Conservation (phyloP, 306 rosid species). For the Malus domestica region ASM211411v1 NC_041791.1:35647001-35647500, state of each 20-base stretch:
- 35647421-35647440: conserved; percentile 79
- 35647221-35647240: conserved; percentile 97
- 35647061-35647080: conserved; percentile 85
- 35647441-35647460: conserved; percentile 93
- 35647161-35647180: conserved; percentile 95
- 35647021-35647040: conserved; percentile 87
- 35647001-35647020: conserved; percentile 98
- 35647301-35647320: conserved; percentile 81
- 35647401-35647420: conserved; percentile 81
- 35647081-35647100: conserved; percentile 72
- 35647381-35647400: conserved; percentile 85
- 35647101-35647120: conserved; percentile 95
- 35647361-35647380: conserved; percentile 86
- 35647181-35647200: conserved; percentile 68
- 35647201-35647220: conserved; percentile 84
- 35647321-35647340: conserved; percentile 84
- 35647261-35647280: conserved; percentile 90
- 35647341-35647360: conserved; percentile 99
- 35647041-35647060: conserved; percentile 90
- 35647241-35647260: conserved; percentile 80
- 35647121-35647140: conserved; percentile 94
- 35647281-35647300: conserved; percentile 70
- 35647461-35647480: conserved; percentile 91
- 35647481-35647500: conserved; percentile 69
- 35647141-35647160: conserved; percentile 96